Evolutionary conservation across 2,329 filamentous ascomycete species (phyloP).

Genomic region (Colletotrichum paranaense): DNA sequence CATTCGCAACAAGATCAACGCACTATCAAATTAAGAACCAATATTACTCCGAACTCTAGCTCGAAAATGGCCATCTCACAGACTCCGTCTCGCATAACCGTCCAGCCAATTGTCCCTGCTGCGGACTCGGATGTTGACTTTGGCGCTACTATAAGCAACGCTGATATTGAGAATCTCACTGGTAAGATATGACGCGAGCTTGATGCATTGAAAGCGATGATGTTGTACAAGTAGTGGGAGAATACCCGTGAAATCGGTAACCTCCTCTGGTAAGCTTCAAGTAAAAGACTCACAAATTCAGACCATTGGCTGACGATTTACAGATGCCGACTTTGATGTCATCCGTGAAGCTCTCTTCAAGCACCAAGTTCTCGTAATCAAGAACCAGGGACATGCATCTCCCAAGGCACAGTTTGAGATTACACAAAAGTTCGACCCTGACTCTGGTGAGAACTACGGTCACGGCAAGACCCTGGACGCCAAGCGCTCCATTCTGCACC

Average conservation of each 20-base stretch:
- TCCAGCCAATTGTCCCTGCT: conserved; percentile 51
- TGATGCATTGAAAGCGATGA: conserved; percentile 27
- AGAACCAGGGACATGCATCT: conserved; percentile 71
- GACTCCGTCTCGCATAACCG: conserved; percentile 34
- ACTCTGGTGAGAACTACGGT: conserved; percentile 72
- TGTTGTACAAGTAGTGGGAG: conserved; percentile 48
- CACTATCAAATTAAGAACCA: background rate
- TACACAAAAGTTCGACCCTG: conserved; percentile 79
- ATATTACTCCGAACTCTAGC: background rate
- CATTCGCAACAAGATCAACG: background rate
- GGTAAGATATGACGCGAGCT: conserved; percentile 56
- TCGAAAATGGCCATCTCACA: background rate
- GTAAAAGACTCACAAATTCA: background rate
- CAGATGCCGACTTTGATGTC: conserved; percentile 72
- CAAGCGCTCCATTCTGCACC: conserved; percentile 75
- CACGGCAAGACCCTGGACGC: conserved; percentile 80
- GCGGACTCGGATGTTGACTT: conserved; percentile 63
- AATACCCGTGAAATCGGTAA: conserved; percentile 71
- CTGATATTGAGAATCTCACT: conserved; percentile 70
- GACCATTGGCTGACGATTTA: conserved; percentile 34
- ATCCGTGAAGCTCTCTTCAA: conserved; percentile 75
- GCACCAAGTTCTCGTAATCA: conserved; percentile 78
- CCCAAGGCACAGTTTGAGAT: conserved; percentile 80
- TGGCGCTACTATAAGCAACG: conserved; percentile 68
- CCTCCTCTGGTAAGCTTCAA: conserved; percentile 61